These are phyloP conservation scores for Casuarina glauca DNA, from an alignment of 306 rosid species.

Conservation along the genomic window DNA sequence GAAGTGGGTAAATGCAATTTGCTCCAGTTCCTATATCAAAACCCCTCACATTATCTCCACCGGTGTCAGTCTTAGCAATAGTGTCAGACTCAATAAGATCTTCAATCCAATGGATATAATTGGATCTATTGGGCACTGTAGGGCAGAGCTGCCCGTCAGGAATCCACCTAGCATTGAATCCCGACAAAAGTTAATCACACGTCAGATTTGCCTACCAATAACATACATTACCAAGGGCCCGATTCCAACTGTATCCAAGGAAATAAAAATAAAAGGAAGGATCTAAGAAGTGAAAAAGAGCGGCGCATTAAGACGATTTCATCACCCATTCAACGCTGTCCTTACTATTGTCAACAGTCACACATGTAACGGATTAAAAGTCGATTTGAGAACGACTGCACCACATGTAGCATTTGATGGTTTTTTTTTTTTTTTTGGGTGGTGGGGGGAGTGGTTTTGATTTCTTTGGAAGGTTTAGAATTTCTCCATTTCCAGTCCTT, in stretches of 20 bases:
- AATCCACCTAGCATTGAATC: constrained; percentile 69
- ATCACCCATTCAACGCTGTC: not conserved
- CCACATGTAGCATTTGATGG: not conserved
- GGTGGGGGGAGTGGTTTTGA: too few relatives aligned
- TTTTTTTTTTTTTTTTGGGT: too few relatives aligned
- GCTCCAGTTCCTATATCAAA: constrained; percentile 97
- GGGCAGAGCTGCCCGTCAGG: constrained; percentile 97
- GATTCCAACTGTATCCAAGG: not conserved
- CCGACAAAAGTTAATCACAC: constrained; percentile 7
- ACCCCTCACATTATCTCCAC: constrained; percentile 54
- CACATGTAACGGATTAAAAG: not conserved
- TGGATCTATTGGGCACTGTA: constrained; percentile 88
- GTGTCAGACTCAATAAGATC: constrained; percentile 72
- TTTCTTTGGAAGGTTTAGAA: not conserved
- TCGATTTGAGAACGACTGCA: not conserved
- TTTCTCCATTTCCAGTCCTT: not conserved
- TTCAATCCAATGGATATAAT: constrained; percentile 87
- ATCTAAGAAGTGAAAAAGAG: not conserved
- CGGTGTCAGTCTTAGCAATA: constrained; percentile 36
- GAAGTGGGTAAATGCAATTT: constrained; percentile 92
- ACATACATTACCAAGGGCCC: not conserved
- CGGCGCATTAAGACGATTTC: not conserved
- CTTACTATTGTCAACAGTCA: not conserved
- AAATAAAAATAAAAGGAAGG: not conserved
- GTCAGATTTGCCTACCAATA: constrained; percentile 3